phyloP scores from a whole-genome alignment of 2,329 filamentous ascomycete genomes.

The Penicillium freii region DNA sequence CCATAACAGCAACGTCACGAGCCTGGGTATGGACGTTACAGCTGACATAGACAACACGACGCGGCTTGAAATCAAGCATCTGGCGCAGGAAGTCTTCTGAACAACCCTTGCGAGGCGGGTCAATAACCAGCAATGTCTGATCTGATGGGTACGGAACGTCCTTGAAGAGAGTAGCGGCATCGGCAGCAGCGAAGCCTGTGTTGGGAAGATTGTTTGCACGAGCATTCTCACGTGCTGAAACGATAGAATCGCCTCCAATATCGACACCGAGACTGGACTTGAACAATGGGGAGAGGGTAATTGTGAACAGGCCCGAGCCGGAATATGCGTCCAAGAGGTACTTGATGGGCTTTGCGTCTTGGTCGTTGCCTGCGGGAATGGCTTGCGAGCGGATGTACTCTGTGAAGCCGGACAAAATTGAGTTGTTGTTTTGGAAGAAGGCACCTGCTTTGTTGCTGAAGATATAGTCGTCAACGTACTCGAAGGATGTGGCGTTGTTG shows the following conservation, averaged over 20 bases:
- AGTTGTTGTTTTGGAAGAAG: conserved; percentile 99
- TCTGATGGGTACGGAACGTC: conserved; percentile 70
- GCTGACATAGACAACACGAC: conserved; percentile 85
- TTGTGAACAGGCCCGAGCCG: conserved; percentile 93
- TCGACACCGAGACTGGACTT: conserved; percentile 82
- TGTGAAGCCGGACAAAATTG: conserved; percentile 84
- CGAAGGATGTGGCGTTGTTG: conserved; percentile 75
- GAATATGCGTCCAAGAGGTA: conserved; percentile 98
- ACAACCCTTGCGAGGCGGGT: conserved; percentile 95
- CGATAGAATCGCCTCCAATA: conserved; percentile 75
- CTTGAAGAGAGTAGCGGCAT: conserved; percentile 79
- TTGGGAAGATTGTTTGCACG: conserved; percentile 70
- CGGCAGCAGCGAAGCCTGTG: conserved; percentile 83
- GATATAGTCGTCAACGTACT: conserved; percentile 80
- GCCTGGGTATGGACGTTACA: conserved; percentile 99
- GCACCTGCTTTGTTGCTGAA: conserved; percentile 90
- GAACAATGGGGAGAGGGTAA: conserved; percentile 84
- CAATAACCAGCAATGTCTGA: conserved; percentile 89
- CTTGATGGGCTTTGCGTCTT: conserved; percentile 56
- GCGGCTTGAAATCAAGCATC: conserved; percentile 72
- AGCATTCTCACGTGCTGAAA: conserved; percentile 76
- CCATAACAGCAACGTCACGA: conserved; percentile 82
- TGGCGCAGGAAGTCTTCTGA: conserved; percentile 81
- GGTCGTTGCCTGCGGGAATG: conserved; percentile 50
- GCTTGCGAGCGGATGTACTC: conserved; percentile 80